Conservation (phyloP, 2,329 filamentous ascomycete genomes). For the Pseudohalonectria lignicola region DNA sequence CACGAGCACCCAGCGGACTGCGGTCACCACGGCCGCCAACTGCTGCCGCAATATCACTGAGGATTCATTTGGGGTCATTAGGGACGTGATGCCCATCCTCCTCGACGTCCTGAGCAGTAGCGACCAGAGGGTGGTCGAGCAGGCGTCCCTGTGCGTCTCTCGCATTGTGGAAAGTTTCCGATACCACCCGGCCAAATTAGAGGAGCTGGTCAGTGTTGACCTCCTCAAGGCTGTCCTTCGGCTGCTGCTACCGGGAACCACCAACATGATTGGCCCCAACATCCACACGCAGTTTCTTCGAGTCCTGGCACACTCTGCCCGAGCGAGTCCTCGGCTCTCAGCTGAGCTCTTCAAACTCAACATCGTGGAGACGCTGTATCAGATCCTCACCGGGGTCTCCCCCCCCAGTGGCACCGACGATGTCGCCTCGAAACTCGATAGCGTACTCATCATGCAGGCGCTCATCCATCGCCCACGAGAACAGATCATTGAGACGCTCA, state of each 20-base stretch:
- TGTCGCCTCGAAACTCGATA: conserved; percentile 79
- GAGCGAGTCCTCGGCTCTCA: conserved; percentile 76
- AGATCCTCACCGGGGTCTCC: conserved; percentile 92
- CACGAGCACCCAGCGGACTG: conserved; percentile 91
- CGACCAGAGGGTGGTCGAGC: conserved; percentile 93
- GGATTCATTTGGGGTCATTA: conserved; percentile 83
- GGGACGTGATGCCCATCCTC: conserved; percentile 93
- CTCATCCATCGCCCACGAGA: conserved; percentile 91
- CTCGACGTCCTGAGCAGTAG: conserved; percentile 83
- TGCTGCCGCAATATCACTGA: conserved; percentile 95
- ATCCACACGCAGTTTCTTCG: conserved; percentile 96
- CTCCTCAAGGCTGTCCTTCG: conserved; percentile 76
- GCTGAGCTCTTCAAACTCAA: conserved; percentile 92
- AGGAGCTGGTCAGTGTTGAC: conserved; percentile 83
- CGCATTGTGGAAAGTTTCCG: conserved; percentile 96
- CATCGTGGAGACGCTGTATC: conserved; percentile 93
- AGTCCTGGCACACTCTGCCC: conserved; percentile 80
- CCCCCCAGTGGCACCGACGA: conserved; percentile 71
- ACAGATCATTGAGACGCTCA: conserved; percentile 93
- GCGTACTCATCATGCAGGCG: conserved; percentile 96
- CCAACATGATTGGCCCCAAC: conserved; percentile 85
- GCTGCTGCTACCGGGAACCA: conserved; percentile 83
- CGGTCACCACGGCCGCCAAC: conserved; percentile 94
- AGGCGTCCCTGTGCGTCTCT: conserved; percentile 90
- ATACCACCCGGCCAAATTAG: conserved; percentile 74